Conservation (phyloP, 2,329 filamentous ascomycete genomes). For the Cadophora sp. region DNA sequence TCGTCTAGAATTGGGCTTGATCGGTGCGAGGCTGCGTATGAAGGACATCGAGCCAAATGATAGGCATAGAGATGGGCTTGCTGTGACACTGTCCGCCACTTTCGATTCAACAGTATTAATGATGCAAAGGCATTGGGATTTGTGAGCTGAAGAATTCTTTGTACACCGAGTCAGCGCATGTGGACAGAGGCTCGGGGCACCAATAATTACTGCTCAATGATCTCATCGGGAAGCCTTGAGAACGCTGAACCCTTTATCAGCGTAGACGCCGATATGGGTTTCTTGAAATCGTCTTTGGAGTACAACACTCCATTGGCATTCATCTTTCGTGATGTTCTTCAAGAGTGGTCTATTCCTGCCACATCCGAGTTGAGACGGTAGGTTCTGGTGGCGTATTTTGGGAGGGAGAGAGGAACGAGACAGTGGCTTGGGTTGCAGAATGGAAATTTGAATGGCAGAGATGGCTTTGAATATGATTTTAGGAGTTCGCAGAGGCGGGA, state of each 20-base stretch:
- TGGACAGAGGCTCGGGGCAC: conserved; percentile 21
- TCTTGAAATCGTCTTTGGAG: conserved; percentile 27
- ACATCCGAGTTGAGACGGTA: neutral
- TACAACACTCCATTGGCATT: conserved; percentile 16
- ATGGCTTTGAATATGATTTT: neutral
- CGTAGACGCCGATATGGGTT: neutral
- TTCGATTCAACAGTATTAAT: conserved; percentile 67
- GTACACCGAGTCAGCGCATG: conserved; percentile 30
- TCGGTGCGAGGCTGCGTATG: conserved; percentile 59
- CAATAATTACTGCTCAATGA: conserved; percentile 68
- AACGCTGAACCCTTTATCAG: conserved; percentile 47
- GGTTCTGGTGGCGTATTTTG: neutral
- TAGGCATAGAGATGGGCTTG: conserved; percentile 67
- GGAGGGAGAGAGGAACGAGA: neutral
- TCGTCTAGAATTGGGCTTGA: conserved; percentile 46
- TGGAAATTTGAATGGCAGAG: too few species aligned
- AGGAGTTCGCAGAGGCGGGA: neutral
- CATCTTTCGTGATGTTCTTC: conserved; percentile 19
- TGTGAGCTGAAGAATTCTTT: conserved; percentile 65
- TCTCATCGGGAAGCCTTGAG: conserved; percentile 68
- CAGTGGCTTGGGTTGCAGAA: neutral
- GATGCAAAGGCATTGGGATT: conserved; percentile 72
- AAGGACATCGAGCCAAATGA: conserved; percentile 67
- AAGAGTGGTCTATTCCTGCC: neutral
- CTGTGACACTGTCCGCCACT: conserved; percentile 70